Evolutionary conservation across 1,139 yeast genomes (phyloP).

Genomic region (Wickerhamomyces sp.): DNA sequence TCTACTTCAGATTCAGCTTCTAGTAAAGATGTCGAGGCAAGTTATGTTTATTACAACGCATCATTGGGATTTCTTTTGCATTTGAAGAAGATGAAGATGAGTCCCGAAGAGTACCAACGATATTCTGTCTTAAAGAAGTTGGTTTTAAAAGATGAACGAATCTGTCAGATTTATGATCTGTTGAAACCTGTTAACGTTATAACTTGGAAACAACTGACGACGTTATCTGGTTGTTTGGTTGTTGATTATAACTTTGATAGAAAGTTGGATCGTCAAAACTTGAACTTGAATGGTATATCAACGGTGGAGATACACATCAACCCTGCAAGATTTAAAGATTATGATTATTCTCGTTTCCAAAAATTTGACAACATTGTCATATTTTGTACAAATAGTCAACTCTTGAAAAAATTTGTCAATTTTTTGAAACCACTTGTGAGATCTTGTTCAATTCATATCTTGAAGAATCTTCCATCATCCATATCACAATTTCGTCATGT

Average conservation of each 20-base stretch:
- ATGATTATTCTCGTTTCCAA: neutral
- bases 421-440: neutral
- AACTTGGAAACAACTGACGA: neutral
- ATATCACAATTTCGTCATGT: neutral
- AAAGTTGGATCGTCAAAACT: no score
- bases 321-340: neutral
- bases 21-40: neutral
- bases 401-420: neutral
- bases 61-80: neutral
- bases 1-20: no score
- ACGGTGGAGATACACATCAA: neutral
- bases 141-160: neutral
- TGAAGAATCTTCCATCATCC: neutral
- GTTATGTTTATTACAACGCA: constrained; percentile 1
- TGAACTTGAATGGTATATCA: no score
- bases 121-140: neutral
- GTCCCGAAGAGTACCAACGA: neutral
- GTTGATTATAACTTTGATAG: no score
- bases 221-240: no score
- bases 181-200: neutral
- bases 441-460: neutral
- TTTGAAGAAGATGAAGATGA: neutral
- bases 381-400: no score
- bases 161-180: neutral
- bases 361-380: neutral